A percentile compares a stretch with the other conserved stretches of the same genome.
These are phyloP conservation scores for Pseudogymnoascus sp. DNA, from an alignment of 2,329 filamentous ascomycete genomes.

Conservation along the genomic window DNA sequence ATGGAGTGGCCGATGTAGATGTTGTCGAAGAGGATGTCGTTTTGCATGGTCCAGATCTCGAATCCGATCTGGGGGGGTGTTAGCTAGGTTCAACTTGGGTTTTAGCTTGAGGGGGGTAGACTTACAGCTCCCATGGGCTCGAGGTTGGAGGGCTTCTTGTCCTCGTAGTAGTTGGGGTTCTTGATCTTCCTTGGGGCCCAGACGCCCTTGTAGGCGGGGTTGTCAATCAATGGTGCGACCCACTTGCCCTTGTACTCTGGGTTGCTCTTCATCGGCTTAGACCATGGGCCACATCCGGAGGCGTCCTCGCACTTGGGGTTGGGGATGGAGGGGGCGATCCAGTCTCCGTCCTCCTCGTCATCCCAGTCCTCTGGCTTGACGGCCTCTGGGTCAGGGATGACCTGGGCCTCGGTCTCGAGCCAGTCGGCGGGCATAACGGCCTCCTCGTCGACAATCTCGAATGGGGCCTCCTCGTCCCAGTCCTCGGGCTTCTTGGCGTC, in stretches of 20 bases:
- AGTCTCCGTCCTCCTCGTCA: conserved; percentile 98
- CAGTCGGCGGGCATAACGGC: conserved; percentile 90
- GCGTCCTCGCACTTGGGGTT: conserved; percentile 94
- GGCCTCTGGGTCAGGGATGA: conserved; percentile 84
- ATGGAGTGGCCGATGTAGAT: conserved; percentile 98
- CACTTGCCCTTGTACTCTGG: conserved; percentile 99
- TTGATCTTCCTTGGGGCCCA: conserved; percentile 94
- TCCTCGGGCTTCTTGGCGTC: conserved; percentile 94
- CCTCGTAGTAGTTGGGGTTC: conserved; percentile 95
- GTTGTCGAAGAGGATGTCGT: conserved; percentile 98
- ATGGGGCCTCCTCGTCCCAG: conserved; percentile 98
- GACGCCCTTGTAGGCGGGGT: conserved; percentile 93
- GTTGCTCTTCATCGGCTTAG: conserved; percentile 87
- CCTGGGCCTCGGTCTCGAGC: conserved; percentile 80
- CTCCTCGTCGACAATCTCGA: conserved; percentile 89
- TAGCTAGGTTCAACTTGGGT: conserved; percentile 19
- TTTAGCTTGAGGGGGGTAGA: conserved; percentile 29
- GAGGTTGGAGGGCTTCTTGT: conserved; percentile 93
- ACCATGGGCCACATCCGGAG: conserved; percentile 91
- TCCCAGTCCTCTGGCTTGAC: conserved; percentile 99
- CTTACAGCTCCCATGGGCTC: conserved; percentile 84
- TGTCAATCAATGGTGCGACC: conserved; percentile 86
- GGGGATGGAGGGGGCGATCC: conserved; percentile 78
- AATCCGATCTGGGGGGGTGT: conserved; percentile 70
- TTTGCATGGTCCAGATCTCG: conserved; percentile 99